These are phyloP conservation scores for Trichoderma orchidacearum DNA, from an alignment of 495 filamentous ascomycete species.

Conservation along the genomic window DNA sequence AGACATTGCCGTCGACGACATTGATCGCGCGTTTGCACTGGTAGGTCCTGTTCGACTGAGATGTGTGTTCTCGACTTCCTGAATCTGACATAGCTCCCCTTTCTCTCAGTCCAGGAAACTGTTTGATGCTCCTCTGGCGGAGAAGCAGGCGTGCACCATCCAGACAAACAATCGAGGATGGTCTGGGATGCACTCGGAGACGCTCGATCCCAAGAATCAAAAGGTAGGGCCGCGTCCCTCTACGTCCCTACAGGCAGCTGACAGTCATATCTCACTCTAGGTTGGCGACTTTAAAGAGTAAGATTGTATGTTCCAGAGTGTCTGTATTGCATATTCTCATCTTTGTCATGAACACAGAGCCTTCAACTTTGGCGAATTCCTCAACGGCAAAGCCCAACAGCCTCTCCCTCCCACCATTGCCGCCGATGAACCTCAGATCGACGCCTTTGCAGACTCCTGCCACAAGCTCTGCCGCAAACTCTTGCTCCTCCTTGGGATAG, in stretches of 20 bases:
- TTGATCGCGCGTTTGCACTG: slow-evolving; percentile 63
- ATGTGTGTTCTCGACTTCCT: background rate
- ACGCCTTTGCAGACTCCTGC: slow-evolving; percentile 53
- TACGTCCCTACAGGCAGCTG: background rate
- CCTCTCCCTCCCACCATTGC: slow-evolving; percentile 57
- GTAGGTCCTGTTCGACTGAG: slow-evolving; percentile 42
- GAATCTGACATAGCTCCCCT: background rate
- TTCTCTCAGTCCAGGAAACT: slow-evolving; percentile 56
- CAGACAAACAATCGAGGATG: slow-evolving; percentile 74
- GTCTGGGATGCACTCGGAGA: slow-evolving; percentile 80
- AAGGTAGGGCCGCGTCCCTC: slow-evolving; percentile 36
- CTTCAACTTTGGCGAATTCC: slow-evolving; percentile 82
- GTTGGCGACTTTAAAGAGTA: slow-evolving; percentile 92
- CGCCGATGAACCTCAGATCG: slow-evolving; percentile 44
- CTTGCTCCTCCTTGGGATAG: slow-evolving; percentile 61
- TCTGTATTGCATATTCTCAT: background rate
- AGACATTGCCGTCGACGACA: slow-evolving; percentile 50
- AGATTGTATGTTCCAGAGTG: slow-evolving; percentile 5
- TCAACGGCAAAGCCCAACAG: slow-evolving; percentile 60
- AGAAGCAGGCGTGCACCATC: slow-evolving; percentile 65
- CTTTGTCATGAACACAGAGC: slow-evolving; percentile 50
- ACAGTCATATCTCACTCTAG: slow-evolving; percentile 29
- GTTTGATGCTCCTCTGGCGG: slow-evolving; percentile 54
- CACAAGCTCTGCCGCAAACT: slow-evolving; percentile 59
- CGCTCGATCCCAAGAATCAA: slow-evolving; percentile 71